A percentile compares a stretch with the other conserved stretches of the same genome.
These are phyloP conservation scores for Apiotrichum siamense DNA, from an alignment of 1,284 basidiomycete species.

Conservation along the genomic window DNA sequence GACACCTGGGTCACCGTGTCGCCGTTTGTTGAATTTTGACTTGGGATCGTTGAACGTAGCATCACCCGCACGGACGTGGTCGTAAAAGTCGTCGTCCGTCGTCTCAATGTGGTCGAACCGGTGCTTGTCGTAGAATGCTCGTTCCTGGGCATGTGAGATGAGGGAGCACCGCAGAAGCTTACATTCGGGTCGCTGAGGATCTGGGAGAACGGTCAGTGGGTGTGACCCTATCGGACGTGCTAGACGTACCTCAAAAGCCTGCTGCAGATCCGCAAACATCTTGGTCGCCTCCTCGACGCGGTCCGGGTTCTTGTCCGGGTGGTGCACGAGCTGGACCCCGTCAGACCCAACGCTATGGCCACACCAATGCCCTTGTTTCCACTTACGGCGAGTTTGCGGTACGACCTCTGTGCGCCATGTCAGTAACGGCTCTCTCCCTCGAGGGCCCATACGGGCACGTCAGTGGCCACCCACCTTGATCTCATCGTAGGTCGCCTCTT, in stretches of 20 bases:
- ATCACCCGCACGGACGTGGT: conserved; percentile 69
- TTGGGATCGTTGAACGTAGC: conserved; percentile 37
- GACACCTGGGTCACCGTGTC: conserved; percentile 68
- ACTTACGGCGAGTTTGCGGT: conserved; percentile 63
- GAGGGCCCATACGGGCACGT: neutral
- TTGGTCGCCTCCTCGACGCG: conserved; percentile 80
- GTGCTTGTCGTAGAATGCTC: conserved; percentile 98
- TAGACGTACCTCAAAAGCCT: conserved; percentile 77
- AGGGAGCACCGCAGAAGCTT: conserved; percentile 28
- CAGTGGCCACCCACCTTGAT: conserved; percentile 60
- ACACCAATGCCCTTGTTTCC: neutral
- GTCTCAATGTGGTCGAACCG: conserved; percentile 75
- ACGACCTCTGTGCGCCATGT: conserved; percentile 62
- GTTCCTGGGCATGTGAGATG: conserved; percentile 63
- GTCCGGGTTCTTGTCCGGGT: conserved; percentile 81
- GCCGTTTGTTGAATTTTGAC: conserved; percentile 55
- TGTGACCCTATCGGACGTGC: no score
- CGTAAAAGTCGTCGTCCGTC: conserved; percentile 75
- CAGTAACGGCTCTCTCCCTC: neutral
- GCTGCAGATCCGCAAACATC: conserved; percentile 81
- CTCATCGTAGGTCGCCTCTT: conserved; percentile 74
- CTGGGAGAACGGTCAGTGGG: conserved; percentile 48
- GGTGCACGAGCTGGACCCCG: conserved; percentile 63
- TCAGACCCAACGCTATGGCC: neutral
- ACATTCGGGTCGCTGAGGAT: conserved; percentile 88